These are phyloP conservation scores for Fusarium stilboides DNA, from an alignment of 2,329 filamentous ascomycete genomes.

Conservation along the genomic window DNA sequence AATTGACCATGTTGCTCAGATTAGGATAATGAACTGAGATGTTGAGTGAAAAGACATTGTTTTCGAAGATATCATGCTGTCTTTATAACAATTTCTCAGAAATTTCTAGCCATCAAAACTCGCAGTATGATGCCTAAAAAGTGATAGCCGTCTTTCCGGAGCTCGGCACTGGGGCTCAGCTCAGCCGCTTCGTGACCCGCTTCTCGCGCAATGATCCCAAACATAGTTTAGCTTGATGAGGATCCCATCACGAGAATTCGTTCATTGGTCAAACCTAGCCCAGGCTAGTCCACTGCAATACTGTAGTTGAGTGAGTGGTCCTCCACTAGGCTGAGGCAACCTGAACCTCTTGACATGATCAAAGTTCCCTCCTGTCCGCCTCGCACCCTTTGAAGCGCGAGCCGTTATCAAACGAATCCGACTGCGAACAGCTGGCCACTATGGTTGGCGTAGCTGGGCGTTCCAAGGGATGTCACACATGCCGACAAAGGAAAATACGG, in stretches of 20 bases:
- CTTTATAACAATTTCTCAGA: too few relatives aligned
- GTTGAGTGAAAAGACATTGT: too few relatives aligned
- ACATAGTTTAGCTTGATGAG: not conserved
- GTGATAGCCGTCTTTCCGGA: not conserved
- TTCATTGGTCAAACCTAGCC: not conserved
- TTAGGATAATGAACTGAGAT: too few relatives aligned
- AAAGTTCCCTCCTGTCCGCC: too few relatives aligned
- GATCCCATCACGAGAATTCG: fast-evolving
- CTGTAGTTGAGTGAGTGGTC: too few relatives aligned
- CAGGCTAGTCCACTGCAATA: too few relatives aligned
- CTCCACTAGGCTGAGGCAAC: too few relatives aligned
- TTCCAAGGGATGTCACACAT: conserved; percentile 1
- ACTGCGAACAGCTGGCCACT: not conserved
- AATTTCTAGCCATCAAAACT: not conserved
- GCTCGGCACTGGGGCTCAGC: not conserved
- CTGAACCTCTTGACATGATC: too few relatives aligned
- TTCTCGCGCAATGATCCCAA: conserved; percentile 13
- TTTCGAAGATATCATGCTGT: too few relatives aligned
- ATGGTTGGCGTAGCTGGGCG: conserved; percentile 1
- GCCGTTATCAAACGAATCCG: not conserved
- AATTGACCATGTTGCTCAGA: not conserved
- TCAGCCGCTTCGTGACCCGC: conserved; percentile 4
- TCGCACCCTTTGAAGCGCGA: too few relatives aligned
- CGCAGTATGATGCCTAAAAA: not conserved
- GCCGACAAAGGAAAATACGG: not conserved